Base-by-base conservation (phyloP, 2,329 filamentous ascomycete species). In the Trichocomaceae sp. region DNA sequence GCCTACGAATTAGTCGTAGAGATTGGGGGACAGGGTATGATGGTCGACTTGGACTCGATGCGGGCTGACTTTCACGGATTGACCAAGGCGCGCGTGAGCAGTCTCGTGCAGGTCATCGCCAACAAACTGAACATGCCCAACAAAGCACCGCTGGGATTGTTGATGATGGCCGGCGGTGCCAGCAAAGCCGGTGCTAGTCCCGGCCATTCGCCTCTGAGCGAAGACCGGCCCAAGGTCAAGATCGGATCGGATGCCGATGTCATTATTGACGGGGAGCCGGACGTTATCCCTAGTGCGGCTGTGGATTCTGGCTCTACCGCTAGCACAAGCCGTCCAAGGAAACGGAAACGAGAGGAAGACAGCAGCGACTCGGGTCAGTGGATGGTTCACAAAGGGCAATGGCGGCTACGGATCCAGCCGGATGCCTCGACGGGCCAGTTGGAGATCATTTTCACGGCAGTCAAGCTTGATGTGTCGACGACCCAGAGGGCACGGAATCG, bases 1-100 rank as follows among this genome's bases (percentile, higher is more conserved):
- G 73, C 86, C 0, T 78, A 83, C 57, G 87, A 91, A 66, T 79
- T 96, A 20, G 79, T 97, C 23, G 74, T 96, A 2, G 90, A 97
- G 68, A 86, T 95, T 49, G 83, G 85, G 17, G 79, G 78, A 45
- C 86, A 89, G 63, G 78, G 78, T 51, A 87, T 83, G 2, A 70
- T 77, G 29, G 68, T 88, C 35, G 77, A 84, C 60, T 72, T 81
- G 50, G 63, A 65, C 46, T 68, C 67, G 13, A 78, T 82, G 63
- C 79, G 83, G 2, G 85, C 83, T 1, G 83, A 88, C 59, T 95
- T 96, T 72, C 82, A 87, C 61, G 82, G 83, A 13, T 80, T 87
- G 47, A 82, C 84, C 5, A 86, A 86, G 60, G 78, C 82, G 10
- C 81, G 88, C 51, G 78, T 96, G 17, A 79, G 83, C 0, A 85